Evolutionary conservation across 1,284 basidiomycete genomes (phyloP).

Genomic region (Pseudozyma tsukubaensis): DNA sequence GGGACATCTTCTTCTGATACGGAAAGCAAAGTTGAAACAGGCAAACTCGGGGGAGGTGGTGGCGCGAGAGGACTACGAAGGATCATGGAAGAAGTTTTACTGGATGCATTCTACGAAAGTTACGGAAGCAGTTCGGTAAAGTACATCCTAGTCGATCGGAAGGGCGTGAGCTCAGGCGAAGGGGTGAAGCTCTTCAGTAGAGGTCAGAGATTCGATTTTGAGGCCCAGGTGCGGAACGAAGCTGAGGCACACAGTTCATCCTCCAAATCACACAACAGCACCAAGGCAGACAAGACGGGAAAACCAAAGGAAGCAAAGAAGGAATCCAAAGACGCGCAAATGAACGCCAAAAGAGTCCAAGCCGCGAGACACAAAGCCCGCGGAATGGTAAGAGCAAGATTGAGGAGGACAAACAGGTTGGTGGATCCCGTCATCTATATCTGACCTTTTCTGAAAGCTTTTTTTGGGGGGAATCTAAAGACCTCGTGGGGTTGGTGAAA

Average conservation of each 20-base stretch:
- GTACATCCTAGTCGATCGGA: slow-evolving; percentile 33
- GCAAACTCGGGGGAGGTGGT: slow-evolving; percentile 3
- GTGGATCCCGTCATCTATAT: slow-evolving; percentile 48
- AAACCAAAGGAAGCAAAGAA: not conserved
- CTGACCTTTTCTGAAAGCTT: not conserved
- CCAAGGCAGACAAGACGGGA: not conserved
- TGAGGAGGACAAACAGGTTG: slow-evolving; percentile 32
- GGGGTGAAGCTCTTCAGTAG: slow-evolving; percentile 34
- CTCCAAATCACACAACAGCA: not conserved
- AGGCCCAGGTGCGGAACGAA: slow-evolving; percentile 9
- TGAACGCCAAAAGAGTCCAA: not conserved
- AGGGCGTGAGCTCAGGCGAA: not conserved
- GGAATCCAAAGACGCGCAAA: not conserved
- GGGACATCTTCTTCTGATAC: slow-evolving; percentile 3
- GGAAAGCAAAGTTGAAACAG: not conserved
- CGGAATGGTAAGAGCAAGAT: slow-evolving; percentile 12
- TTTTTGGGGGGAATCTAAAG: too few species aligned
- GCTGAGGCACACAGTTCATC: not conserved
- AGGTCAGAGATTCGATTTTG: slow-evolving; percentile 36
- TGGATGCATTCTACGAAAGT: slow-evolving; percentile 53
- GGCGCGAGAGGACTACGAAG: slow-evolving; percentile 89
- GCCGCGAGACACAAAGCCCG: slow-evolving; percentile 18
- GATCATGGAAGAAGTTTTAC: slow-evolving; percentile 77
- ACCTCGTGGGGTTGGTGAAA: too few species aligned
- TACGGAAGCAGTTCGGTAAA: slow-evolving; percentile 22